Conservation (phyloP, 192 early-diverging fungal genomes). For the Podila clonocystis region DNA sequence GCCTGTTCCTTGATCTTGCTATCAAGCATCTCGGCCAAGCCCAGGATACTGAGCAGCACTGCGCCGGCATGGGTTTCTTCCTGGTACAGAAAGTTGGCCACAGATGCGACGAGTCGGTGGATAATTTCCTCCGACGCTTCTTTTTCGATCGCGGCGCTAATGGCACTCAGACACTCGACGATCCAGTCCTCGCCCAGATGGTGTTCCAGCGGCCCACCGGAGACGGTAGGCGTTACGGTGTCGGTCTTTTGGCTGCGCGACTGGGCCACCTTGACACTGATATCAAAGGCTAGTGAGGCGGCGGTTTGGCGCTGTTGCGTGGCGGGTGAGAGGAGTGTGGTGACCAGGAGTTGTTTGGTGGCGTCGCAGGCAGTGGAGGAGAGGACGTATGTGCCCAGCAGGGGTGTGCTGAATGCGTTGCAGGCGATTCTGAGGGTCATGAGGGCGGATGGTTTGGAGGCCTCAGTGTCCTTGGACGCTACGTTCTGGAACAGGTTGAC, state of each 20-base stretch:
- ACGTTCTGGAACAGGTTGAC: slow-evolving; percentile 31
- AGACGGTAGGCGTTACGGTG: slow-evolving; percentile 36
- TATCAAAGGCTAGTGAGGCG: slow-evolving; percentile 75
- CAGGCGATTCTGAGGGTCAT: slow-evolving; percentile 75
- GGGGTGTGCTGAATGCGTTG: slow-evolving; percentile 63
- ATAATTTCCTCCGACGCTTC: slow-evolving; percentile 67
- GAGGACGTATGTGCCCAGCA: slow-evolving; percentile 41
- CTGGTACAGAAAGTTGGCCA: slow-evolving; percentile 47
- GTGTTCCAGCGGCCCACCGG: slow-evolving; percentile 29
- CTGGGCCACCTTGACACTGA: slow-evolving; percentile 61
- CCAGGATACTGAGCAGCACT: slow-evolving; percentile 35
- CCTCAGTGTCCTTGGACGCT: slow-evolving; percentile 16
- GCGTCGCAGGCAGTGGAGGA: slow-evolving; percentile 59
- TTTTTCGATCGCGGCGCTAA: slow-evolving; percentile 66
- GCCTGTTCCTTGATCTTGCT: slow-evolving; percentile 19
- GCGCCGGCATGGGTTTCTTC: slow-evolving; percentile 28
- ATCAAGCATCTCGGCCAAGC: slow-evolving; percentile 19
- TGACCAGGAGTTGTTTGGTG: slow-evolving; percentile 70
- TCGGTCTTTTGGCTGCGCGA: slow-evolving; percentile 49
- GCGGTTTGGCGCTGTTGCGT: slow-evolving; percentile 67
- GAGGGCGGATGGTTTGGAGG: slow-evolving; percentile 61
- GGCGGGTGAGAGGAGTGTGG: slow-evolving; percentile 65
- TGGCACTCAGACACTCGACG: slow-evolving; percentile 72
- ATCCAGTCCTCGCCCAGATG: slow-evolving; percentile 74
- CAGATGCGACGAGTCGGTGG: slow-evolving; percentile 30